Base-by-base conservation (phyloP, 106 monocot species). In the Triglochin maritima region DNA sequence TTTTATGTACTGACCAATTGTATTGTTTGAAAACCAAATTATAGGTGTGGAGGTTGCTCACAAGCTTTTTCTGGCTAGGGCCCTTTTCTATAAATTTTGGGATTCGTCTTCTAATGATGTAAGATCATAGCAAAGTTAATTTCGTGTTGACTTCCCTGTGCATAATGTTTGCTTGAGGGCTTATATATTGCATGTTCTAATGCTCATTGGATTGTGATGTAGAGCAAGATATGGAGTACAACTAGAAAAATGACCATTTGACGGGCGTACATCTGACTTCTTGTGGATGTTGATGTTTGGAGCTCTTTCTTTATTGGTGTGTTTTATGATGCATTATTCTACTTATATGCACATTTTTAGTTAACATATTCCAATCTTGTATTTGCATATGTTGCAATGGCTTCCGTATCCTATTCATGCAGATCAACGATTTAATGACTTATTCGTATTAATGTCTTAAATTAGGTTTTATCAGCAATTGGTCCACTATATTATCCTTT, bases 231-330 rank as follows among this genome's bases (percentile, higher is more conserved):
- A 96, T 80, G 96, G 91, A 55, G 90, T 96, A 51, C 80, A 91
- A 9, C 67, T 96, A 69, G 96, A 96, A 69, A 96, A 72, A 45
- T 87, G 84, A 59, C 78, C 90, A 49, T 96, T 90, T 79, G 83
- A 84, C 50, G 81, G 76, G 17, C 85, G 91, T 2, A 88, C 86
- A 50, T 87, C 86, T 49, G 96, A 96, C 59, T 96, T 88, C 69
- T 81, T 96, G 50, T 96, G 90, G 90, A 91, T 96, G 96, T 86
- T 96, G 88, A 82, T 88, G 53, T 84, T 96, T 77, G 91, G 90
- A 42, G 81, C 86, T 69, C 67, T 91, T 8, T 74, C 80, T 75
- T 72, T 96, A 62, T 56, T 96, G 80, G 96, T 96, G 12, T 59
- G 88, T 71, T 52, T 5, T 47, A 29, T 69, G 41, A 12, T 69